Evolutionary conservation across 1,139 yeast genomes (phyloP), one percentile per base, ranked within the genome.

Genomic region (Saccharomyces pastorianus): DNA sequence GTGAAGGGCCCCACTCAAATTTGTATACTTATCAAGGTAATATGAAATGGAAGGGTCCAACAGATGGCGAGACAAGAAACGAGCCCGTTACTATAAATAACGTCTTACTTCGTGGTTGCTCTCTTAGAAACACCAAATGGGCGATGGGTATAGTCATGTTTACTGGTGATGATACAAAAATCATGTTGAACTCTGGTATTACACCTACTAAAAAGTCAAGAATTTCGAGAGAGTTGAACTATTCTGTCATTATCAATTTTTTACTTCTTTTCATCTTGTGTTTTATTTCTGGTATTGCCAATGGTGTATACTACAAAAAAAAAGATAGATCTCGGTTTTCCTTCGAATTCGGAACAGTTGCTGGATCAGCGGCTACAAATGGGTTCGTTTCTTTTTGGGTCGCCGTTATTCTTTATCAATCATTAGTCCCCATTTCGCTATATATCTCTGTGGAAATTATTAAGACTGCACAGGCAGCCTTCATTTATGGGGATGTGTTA

Each of bases 121-220:
- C 89, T 13, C 76, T 93, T 58, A 80, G 96, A 73, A 93, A 93
- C 70, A 91, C 98, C 0, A 85, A 85, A 64, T 93, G 97, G 97
- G 93, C 82, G 8, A 82, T 91, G 71, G 97, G 98, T 44, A 72
- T 89, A 51, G 97, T 88, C 17, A 76, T 87, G 26, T 91, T 88
- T 71, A 91, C 99, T 9, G 99, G 99, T 62, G 76, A 76, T 47
- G 98, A 93, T 64, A 80, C 97, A 6, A 93, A 91, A n/a, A 90
- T 91, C 60, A 89, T 91, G 95, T 76, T 90, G 64, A 93, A 93
- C 70, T 81, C 97, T 2, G 99, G 98, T 63, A 78, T 82, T 17
- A 91, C 98, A 0, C 99, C 99, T 38, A 84, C 96, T 2, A 93
- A 93, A 68, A 79, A 82, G 50, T 86, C 96, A 2, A 81, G 88